Evolutionary conservation across 176 grass and related monocot genomes (phyloP), one percentile per base, ranked within the genome.

Genomic region (Aegilops umbellulata): DNA sequence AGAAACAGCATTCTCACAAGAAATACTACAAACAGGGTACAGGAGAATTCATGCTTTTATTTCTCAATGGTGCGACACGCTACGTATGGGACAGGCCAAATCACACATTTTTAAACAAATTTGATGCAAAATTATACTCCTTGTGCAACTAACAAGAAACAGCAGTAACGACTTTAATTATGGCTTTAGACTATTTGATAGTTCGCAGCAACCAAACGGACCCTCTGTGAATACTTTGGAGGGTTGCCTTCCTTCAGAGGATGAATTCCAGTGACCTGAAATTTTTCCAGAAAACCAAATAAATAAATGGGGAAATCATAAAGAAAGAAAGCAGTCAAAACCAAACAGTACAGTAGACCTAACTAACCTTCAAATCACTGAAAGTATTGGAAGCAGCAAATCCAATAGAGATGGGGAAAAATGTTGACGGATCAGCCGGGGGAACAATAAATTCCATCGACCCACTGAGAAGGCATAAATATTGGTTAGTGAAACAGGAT

Each of bases 401-500:
- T 75, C 80, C 84, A 77, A 97, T 71, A 20, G 88, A 89, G 44
- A 97, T 94, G 70, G 94, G 94, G 78, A 91, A 97, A 76, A 97
- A 97, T 81, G 86, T 49, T 80, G 94, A 94, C 55, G 92, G 85
- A 29, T 94, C 92, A 77, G 88, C 90, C 42, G 87, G 88, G 53
- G 92, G 92, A 5, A 97, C 86, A 89, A 97, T 84, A 83, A 94
- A 92, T 83, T 97, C 92, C 92, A 97, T 92, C 7, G 90, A 94
- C 46, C 94, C 92, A 78, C 94, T 97, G 51, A 39, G 32, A 80
- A 91, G 39, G 53, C 11, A 64, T 26, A 62, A 81, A n/a, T 1
- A 68, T 69, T 22, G 25, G 29, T 88, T 81, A 77, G 53, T 17
- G 24, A 26, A 29, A 64, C 12, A 16, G 36, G 10, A 19, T 46